Evolutionary conservation across 2,329 filamentous ascomycete species (phyloP).

Genomic region (Epichloe coenophiala): DNA sequence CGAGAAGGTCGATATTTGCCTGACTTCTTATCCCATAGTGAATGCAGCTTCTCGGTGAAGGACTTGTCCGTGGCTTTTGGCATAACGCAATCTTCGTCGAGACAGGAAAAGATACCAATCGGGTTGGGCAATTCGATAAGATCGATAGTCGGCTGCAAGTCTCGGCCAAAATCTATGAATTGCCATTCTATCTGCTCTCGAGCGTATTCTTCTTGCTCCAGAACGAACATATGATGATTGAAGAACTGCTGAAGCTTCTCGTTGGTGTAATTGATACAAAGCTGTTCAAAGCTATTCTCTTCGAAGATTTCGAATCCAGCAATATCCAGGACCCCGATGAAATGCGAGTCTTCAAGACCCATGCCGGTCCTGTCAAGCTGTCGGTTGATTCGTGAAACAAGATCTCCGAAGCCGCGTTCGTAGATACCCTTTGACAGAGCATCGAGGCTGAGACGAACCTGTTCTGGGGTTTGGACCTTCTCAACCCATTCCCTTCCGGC

Average conservation of each 20-base stretch:
- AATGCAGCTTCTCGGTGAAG: constrained; percentile 96
- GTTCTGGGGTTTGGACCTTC: constrained; percentile 94
- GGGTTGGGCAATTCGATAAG: constrained; percentile 92
- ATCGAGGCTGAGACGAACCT: constrained; percentile 80
- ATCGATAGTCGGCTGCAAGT: constrained; percentile 94
- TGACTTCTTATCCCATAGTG: constrained; percentile 91
- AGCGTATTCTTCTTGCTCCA: constrained; percentile 97
- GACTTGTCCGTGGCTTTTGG: constrained; percentile 94
- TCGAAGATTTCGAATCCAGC: constrained; percentile 99
- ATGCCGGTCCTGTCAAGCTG: constrained; percentile 80
- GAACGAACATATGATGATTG: constrained; percentile 99
- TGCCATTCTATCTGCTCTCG: constrained; percentile 98
- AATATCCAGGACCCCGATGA: constrained; percentile 97
- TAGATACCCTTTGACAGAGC: constrained; percentile 95
- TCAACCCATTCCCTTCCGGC: constrained; percentile 97
- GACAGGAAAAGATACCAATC: constrained; percentile 95
- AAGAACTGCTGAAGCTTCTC: constrained; percentile 99
- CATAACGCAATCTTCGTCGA: constrained; percentile 98
- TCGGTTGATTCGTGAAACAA: constrained; percentile 81
- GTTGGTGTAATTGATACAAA: constrained; percentile 99
- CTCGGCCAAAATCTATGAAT: constrained; percentile 96
- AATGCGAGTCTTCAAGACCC: constrained; percentile 77
- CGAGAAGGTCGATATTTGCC: constrained; percentile 83
- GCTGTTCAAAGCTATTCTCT: constrained; percentile 93
- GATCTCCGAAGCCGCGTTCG: constrained; percentile 84